These are phyloP conservation scores for Penicillium diatomitis DNA, from an alignment of 495 filamentous ascomycete genomes.

Conservation along the genomic window DNA sequence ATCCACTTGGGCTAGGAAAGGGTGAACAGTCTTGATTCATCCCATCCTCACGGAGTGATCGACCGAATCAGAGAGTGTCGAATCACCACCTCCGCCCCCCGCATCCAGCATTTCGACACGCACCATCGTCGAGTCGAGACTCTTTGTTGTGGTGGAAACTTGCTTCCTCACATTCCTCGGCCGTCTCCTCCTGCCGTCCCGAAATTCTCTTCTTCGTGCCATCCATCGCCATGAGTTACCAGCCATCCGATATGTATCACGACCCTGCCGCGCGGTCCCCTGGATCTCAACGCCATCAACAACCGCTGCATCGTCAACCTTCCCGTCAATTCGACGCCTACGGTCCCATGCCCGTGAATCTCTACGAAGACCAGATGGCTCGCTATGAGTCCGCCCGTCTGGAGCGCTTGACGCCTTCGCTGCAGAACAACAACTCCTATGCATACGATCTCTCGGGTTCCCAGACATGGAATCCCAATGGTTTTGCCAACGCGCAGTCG, in stretches of 20 bases:
- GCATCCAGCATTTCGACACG: not conserved
- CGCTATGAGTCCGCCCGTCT: conserved; percentile 52
- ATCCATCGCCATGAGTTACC: conserved; percentile 43
- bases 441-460: conserved; percentile 53
- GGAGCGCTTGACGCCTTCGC: conserved; percentile 48
- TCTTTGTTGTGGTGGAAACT: conserved; percentile 34
- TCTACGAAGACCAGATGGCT: conserved; percentile 56
- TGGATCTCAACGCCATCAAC: conserved; percentile 52
- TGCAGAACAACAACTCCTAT: conserved; percentile 42
- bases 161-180: conserved; percentile 33
- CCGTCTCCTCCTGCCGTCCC: conserved; percentile 4
- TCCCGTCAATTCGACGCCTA: conserved; percentile 63
- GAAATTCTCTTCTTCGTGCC: conserved; percentile 16
- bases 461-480: conserved; percentile 59
- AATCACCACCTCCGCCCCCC: no score
- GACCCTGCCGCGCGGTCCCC: conserved; percentile 51
- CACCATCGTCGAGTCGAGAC: conserved; percentile 5
- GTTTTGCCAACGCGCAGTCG: conserved; percentile 42
- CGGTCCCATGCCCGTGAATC: conserved; percentile 48
- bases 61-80: no score
- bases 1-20: no score
- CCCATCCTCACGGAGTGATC: no score
- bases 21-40: no score
- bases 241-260: conserved; percentile 57
- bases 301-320: conserved; percentile 58